These are phyloP conservation scores for Cordyceps tenuipes DNA, from an alignment of 2,329 filamentous ascomycete species.

Conservation along the genomic window DNA sequence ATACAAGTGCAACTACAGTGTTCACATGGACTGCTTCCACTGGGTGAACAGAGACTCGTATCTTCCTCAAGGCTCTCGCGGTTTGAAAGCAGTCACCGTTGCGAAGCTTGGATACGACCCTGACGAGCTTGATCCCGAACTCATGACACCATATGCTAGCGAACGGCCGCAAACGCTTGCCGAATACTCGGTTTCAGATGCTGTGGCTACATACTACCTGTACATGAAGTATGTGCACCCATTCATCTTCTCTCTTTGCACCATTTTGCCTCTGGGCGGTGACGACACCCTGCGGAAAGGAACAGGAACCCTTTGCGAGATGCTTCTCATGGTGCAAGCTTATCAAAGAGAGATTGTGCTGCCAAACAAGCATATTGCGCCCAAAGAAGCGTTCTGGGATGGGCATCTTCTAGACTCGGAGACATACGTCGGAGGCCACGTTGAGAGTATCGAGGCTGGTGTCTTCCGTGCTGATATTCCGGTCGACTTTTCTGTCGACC, in stretches of 20 bases:
- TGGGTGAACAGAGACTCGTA: slow-evolving; percentile 99
- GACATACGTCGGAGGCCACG: slow-evolving; percentile 96
- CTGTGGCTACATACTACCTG: slow-evolving; percentile 94
- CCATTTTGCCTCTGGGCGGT: slow-evolving; percentile 84
- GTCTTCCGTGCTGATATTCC: slow-evolving; percentile 96
- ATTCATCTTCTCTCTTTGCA: slow-evolving; percentile 97
- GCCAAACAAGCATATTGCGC: slow-evolving; percentile 90
- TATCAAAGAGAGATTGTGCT: slow-evolving; percentile 87
- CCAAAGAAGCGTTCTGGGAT: slow-evolving; percentile 91
- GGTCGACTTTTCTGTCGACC: slow-evolving; percentile 86
- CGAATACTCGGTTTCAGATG: slow-evolving; percentile 98
- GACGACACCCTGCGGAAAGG: slow-evolving; percentile 92
- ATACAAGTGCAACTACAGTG: slow-evolving; percentile 91
- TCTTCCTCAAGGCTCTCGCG: slow-evolving; percentile 91
- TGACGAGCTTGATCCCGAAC: slow-evolving; percentile 91
- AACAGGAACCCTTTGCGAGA: slow-evolving; percentile 97
- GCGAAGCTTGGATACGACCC: slow-evolving; percentile 98
- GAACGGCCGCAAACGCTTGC: slow-evolving; percentile 90
- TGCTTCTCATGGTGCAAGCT: slow-evolving; percentile 98
- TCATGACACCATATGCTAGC: slow-evolving; percentile 88
- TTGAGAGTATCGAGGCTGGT: slow-evolving; percentile 97
- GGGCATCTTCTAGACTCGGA: slow-evolving; percentile 93
- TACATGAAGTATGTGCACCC: slow-evolving; percentile 99
- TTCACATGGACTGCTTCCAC: slow-evolving; percentile 97
- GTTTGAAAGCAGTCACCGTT: slow-evolving; percentile 93